These are phyloP conservation scores for Novymonas esmeraldas DNA, from an alignment of 208 protist genomes.

Conservation along the genomic window DNA sequence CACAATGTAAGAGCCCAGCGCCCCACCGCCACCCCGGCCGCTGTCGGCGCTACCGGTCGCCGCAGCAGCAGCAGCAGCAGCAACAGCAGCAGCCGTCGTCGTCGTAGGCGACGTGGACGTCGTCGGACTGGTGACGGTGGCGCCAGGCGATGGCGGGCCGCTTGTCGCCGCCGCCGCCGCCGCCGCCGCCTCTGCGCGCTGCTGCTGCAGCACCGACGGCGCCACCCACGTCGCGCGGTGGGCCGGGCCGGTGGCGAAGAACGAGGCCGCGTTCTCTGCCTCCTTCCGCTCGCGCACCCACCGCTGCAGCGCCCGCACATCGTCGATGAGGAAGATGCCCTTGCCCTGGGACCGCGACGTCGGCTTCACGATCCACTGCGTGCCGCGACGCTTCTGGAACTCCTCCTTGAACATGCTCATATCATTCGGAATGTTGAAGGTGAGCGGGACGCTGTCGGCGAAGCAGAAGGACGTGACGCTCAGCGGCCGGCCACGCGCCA, in stretches of 20 bases:
- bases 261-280: constrained; percentile 37
- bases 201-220: constrained; percentile 22
- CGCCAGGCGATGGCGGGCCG: constrained; percentile 8
- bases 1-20: constrained; percentile 86
- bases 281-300: constrained; percentile 76
- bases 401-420: constrained; percentile 95
- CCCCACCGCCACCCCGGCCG: neutral
- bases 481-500: neutral
- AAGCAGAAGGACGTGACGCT: constrained; percentile 45
- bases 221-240: constrained; percentile 14
- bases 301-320: constrained; percentile 87
- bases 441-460: constrained; percentile 91
- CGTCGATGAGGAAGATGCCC: constrained; percentile 97
- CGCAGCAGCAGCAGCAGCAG: no score
- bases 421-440: constrained; percentile 95
- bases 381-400: constrained; percentile 79
- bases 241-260: constrained; percentile 14
- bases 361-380: constrained; percentile 97
- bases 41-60: neutral
- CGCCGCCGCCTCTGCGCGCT: constrained; percentile 13
- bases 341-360: constrained; percentile 91
- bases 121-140: neutral
- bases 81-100: no score
- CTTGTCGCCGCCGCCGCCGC: constrained; percentile 9
- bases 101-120: no score